These are phyloP conservation scores for Alternaria infectoria DNA, from an alignment of 2,329 filamentous ascomycete species.

Conservation along the genomic window DNA sequence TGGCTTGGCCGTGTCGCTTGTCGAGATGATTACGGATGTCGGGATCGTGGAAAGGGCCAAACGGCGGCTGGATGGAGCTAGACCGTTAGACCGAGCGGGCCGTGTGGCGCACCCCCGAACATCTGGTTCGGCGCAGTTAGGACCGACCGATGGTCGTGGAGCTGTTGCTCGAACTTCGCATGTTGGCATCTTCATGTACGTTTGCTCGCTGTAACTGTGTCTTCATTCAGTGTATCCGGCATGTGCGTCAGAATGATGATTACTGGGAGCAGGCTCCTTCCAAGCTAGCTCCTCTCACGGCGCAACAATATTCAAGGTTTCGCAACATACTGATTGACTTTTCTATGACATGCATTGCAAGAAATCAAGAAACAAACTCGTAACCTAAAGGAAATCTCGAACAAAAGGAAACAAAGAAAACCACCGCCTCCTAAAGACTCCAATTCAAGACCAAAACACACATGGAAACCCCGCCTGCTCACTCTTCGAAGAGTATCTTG, in stretches of 20 bases:
- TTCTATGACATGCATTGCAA: not conserved
- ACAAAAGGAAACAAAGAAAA: not conserved
- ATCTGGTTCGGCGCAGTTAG: conserved; percentile 9
- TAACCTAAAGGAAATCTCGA: not conserved
- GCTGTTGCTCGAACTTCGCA: not conserved
- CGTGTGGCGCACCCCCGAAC: conserved; percentile 3
- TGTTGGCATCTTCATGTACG: not conserved
- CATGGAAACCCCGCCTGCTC: not conserved
- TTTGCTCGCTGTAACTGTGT: not conserved
- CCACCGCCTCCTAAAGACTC: not conserved
- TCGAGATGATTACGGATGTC: conserved; percentile 9
- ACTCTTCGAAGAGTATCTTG: not conserved
- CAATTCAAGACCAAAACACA: not conserved
- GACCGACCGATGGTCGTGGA: conserved; percentile 5
- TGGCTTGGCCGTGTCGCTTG: conserved; percentile 12
- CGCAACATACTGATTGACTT: not conserved
- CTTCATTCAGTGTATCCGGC: not conserved
- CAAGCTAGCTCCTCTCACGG: not conserved
- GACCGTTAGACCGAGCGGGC: conserved; percentile 6
- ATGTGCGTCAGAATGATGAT: not conserved
- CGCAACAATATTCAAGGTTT: not conserved
- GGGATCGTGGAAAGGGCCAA: conserved; percentile 3
- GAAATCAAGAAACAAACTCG: not conserved
- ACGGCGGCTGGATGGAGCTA: conserved; percentile 1
- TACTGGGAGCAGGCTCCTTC: not conserved